Conservation (phyloP, 148 eudicot genomes). For the Persicaria tinctoria region DNA sequence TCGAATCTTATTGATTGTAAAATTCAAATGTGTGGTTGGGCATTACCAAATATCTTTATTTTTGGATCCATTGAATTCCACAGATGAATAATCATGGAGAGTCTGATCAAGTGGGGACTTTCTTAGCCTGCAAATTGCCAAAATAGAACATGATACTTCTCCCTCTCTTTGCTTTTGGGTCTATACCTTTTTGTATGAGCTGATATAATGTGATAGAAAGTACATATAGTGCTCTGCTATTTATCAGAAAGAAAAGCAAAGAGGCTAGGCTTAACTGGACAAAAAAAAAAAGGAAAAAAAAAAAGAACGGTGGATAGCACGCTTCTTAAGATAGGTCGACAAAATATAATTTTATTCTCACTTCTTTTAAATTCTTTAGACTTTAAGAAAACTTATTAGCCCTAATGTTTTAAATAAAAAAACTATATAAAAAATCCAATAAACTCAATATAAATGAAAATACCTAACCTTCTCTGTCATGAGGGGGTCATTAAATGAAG, state of each 20-base stretch:
- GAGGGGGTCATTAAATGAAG: too few relatives aligned
- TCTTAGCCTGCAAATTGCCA: constrained; percentile 2
- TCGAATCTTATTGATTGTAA: background rate
- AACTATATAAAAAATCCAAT: too few relatives aligned
- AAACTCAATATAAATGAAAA: too few relatives aligned
- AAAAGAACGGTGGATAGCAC: too few relatives aligned
- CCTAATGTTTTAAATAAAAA: too few relatives aligned
- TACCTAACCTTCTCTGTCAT: too few relatives aligned
- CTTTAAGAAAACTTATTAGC: too few relatives aligned
- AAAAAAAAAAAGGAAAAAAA: too few relatives aligned
- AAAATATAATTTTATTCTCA: too few relatives aligned
- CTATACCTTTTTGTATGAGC: background rate
- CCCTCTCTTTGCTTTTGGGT: background rate
- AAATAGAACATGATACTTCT: constrained; percentile 5
- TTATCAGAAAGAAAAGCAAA: background rate
- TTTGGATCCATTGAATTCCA: background rate
- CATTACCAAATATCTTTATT: background rate
- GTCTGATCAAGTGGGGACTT: background rate
- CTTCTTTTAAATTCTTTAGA: too few relatives aligned
- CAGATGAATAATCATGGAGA: background rate
- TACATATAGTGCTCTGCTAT: constrained; percentile 1
- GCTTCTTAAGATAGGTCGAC: too few relatives aligned
- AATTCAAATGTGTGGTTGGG: background rate
- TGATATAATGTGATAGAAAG: constrained; percentile 3
- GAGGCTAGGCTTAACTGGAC: too few relatives aligned